Evolutionary conservation across 2,329 filamentous ascomycete species (phyloP).

Genomic region (Fusarium sp.): DNA sequence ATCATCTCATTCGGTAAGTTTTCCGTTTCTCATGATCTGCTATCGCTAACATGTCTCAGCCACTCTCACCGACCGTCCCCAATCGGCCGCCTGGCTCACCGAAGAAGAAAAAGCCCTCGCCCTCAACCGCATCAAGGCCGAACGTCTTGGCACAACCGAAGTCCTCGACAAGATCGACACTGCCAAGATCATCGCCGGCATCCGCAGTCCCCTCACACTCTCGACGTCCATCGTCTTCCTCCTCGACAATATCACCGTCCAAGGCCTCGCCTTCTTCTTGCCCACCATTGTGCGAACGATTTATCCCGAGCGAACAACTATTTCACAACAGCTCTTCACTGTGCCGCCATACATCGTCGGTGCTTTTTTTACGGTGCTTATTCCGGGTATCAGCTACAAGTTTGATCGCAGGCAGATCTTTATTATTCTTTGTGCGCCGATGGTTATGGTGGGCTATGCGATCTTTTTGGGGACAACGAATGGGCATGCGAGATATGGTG

Average conservation of each 20-base stretch:
- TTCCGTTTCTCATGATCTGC: fast-evolving
- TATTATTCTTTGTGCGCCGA: constrained; percentile 66
- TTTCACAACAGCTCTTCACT: constrained; percentile 74
- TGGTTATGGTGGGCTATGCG: constrained; percentile 75
- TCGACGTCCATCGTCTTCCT: constrained; percentile 67
- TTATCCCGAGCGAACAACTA: constrained; percentile 63
- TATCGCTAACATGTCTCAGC: constrained; percentile 23
- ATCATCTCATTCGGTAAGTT: constrained; percentile 51
- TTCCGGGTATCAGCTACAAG: constrained; percentile 70
- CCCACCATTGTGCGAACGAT: constrained; percentile 77
- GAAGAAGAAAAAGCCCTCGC: constrained; percentile 70
- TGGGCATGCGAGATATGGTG: constrained; percentile 69
- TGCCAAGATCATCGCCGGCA: constrained; percentile 67
- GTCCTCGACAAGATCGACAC: constrained; percentile 67
- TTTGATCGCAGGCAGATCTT: constrained; percentile 68
- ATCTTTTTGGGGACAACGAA: constrained; percentile 71
- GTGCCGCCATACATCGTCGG: constrained; percentile 77
- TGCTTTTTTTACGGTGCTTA: constrained; percentile 70
- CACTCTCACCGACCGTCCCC: constrained; percentile 74
- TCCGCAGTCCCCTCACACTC: constrained; percentile 66
- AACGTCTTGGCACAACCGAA: constrained; percentile 66
- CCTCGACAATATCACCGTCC: constrained; percentile 75
- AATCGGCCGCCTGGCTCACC: constrained; percentile 71
- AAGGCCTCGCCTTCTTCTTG: constrained; percentile 75
- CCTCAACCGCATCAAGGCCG: constrained; percentile 66